Base-by-base conservation (phyloP, 148 eudicot genomes). In the Simmondsia chinensis region DNA sequence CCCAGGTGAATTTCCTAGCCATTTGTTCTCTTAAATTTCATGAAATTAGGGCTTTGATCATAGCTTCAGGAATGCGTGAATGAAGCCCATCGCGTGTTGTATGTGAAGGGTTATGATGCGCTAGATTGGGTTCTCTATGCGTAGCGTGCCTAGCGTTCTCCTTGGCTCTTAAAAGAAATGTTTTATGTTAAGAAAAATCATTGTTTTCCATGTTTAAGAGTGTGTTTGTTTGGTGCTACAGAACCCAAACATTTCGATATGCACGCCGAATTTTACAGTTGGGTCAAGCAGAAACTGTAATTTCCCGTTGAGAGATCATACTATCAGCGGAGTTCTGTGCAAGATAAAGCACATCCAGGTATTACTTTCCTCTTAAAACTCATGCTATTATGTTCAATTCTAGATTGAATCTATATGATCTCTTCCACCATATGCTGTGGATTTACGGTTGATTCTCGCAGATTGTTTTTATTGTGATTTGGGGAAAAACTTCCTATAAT, bases 331-430 rank as follows among this genome's bases (percentile, higher is more conserved):
- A 8, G 37, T 50, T 33, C 48, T 80, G 19, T 87, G 96, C 60
- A 54, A 19, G 48, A 83, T 83, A 39, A 77, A 54, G 61, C 82
- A 74, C 17, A 43, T 59, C 35, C 71, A 83, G 96, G 96, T 87
- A 77, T 25, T 33, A 11, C 22, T 29, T 33, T 9, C n/a, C 5
- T 16, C 20, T 38, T 20, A 2, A n/a, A 26, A 37, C 1, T 38
- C 13, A 5, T 20, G 4, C 21, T 32, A 7, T 9, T 18, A 13
- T 33, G 19, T 12, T 39, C 19, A 19, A n/a, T 10, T 16, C 11
- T 33, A 12, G 43, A 7, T 43, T 13, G 7, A 33, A 18, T 8
- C n/a, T n/a, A 17, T 18, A 6, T 12, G 4, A 14, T 16, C 2
- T 26, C 36, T 14, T 9, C 21, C 37, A 39, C 22, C 45, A 39